A percentile compares a stretch with the other conserved stretches of the same genome.
phyloP scores from a whole-genome alignment of 371 early-diverging fungal genomes.

The Mortierella sp. region DNA sequence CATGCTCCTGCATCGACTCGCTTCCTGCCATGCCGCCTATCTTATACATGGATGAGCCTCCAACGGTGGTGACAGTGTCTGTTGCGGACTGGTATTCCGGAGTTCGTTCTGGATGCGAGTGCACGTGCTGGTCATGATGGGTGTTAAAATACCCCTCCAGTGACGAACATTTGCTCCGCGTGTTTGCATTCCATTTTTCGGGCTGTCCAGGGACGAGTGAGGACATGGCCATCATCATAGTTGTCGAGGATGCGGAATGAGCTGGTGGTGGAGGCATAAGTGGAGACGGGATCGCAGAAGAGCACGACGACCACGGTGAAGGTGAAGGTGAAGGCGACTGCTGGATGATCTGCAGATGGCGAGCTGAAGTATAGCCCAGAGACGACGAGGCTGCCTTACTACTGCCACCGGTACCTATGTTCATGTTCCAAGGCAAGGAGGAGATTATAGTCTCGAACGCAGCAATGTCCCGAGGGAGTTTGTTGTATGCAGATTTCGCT shows the following conservation, averaged over 20 bases:
- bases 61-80: not conserved
- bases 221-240: slow-evolving; percentile 45
- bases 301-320: slow-evolving; percentile 41
- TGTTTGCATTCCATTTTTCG: slow-evolving; percentile 27
- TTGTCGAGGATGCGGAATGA: slow-evolving; percentile 7
- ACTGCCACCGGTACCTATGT: not conserved
- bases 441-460: slow-evolving; percentile 21
- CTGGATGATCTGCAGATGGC: slow-evolving; percentile 5
- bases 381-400: not conserved
- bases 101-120: not conserved
- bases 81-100: not conserved
- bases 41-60: not conserved
- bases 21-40: slow-evolving; percentile 23
- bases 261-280: slow-evolving; percentile 36
- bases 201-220: slow-evolving; percentile 16
- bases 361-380: not conserved
- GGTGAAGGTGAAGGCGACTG: slow-evolving; percentile 20
- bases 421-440: slow-evolving; percentile 37
- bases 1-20: not conserved
- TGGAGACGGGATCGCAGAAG: slow-evolving; percentile 38
- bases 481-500: slow-evolving; percentile 24
- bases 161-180: not conserved
- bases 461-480: slow-evolving; percentile 11
- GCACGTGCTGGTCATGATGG: not conserved
- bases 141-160: not conserved